Conservation (phyloP, 768 basidiomycete species). For the Russula vinacea region DNA sequence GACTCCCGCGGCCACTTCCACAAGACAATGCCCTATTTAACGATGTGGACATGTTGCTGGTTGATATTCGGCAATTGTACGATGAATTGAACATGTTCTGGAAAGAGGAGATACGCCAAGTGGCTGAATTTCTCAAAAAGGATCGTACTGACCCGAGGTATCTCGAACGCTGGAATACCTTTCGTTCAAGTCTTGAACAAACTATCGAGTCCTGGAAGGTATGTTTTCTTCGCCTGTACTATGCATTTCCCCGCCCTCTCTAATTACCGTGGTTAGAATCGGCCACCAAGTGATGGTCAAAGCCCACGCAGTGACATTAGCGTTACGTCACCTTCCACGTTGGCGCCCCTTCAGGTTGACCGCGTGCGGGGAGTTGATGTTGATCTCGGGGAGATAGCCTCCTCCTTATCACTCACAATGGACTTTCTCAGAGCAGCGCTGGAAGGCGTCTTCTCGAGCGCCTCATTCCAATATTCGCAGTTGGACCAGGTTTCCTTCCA, state of each 20-base stretch:
- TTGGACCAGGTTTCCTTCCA: neutral
- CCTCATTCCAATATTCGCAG: neutral
- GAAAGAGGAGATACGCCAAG: neutral
- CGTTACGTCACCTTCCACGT: too few species aligned
- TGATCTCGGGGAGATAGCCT: slow-evolving; percentile 1
- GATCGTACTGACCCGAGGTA: neutral
- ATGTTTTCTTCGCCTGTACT: neutral
- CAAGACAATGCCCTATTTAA: neutral
- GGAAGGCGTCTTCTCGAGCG: neutral
- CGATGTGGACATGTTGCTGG: neutral
- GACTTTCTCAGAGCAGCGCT: neutral
- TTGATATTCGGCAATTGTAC: slow-evolving; percentile 4
- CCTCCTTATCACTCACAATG: neutral
- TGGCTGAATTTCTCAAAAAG: neutral
- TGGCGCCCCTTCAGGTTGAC: neutral
- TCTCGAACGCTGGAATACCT: neutral
- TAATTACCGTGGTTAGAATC: too few species aligned
- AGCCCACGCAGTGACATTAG: too few species aligned
- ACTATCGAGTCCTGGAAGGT: slow-evolving; percentile 7
- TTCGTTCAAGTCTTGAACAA: neutral
- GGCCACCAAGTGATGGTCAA: too few species aligned
- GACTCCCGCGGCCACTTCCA: neutral
- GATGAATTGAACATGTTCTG: neutral
- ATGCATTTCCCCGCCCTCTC: too few species aligned
- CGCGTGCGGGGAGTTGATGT: neutral